Percentiles rank a stretch among this genome's conserved stretches.
Evolutionary conservation across 2,329 filamentous ascomycete genomes (phyloP).

Genomic region (Chrysoporthe austroafricana): DNA sequence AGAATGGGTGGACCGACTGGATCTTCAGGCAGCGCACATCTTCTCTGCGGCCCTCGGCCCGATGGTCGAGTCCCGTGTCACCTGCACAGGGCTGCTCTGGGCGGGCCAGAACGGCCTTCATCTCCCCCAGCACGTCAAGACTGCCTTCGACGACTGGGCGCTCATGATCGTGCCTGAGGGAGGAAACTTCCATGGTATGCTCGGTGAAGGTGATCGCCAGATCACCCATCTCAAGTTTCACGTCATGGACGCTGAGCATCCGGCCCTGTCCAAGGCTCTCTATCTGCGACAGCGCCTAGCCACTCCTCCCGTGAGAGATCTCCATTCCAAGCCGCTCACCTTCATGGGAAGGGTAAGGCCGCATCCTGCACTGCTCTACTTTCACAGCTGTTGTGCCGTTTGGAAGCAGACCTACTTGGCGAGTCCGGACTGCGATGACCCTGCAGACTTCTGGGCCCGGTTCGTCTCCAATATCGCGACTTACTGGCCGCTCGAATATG

Average conservation of each 20-base stretch:
- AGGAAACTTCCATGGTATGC: too few relatives aligned
- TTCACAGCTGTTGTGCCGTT: conserved; percentile 19
- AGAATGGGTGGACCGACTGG: not conserved
- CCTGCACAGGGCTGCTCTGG: not conserved
- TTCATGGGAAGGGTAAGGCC: not conserved
- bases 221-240: not conserved
- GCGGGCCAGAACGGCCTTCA: not conserved
- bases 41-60: conserved; percentile 6
- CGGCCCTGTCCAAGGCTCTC: not conserved
- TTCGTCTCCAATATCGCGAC: not conserved
- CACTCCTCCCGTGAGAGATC: not conserved
- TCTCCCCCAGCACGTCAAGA: not conserved
- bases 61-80: not conserved
- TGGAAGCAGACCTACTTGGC: conserved; percentile 21
- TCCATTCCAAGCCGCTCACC: conserved; percentile 1
- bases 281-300: too few relatives aligned
- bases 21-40: not conserved
- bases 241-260: not conserved
- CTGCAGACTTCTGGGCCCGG: conserved; percentile 3
- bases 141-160: conserved; percentile 7
- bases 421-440: not conserved
- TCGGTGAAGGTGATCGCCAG: not conserved
- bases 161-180: conserved; percentile 2
- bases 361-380: not conserved
- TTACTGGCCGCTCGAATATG: not conserved